Percentiles rank a stretch among this genome's conserved stretches.
Evolutionary conservation across 2,329 filamentous ascomycete genomes (phyloP).

Genomic region (Ambrosiella beaveri): DNA sequence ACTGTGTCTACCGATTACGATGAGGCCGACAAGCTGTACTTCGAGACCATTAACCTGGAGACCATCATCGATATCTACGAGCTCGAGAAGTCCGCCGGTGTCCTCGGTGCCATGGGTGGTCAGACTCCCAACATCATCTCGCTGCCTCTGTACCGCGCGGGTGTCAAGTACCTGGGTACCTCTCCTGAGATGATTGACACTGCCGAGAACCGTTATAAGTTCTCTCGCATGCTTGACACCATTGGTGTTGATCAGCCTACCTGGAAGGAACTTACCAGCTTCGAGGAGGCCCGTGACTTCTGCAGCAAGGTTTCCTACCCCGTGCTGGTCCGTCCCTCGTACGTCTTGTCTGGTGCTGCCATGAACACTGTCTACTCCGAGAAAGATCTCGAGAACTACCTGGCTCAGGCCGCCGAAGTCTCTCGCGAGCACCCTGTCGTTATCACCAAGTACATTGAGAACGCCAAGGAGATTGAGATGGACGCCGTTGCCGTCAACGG

Average conservation of each 20-base stretch:
- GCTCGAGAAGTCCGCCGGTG: constrained; percentile 63
- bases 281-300: constrained; percentile 75
- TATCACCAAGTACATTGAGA: constrained; percentile 98
- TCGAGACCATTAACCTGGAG: constrained; percentile 86
- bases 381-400: constrained; percentile 74
- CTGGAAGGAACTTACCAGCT: constrained; percentile 95
- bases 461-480: constrained; percentile 99
- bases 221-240: constrained; percentile 90
- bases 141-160: constrained; percentile 68
- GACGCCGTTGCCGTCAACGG: constrained; percentile 88
- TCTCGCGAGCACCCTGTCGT: constrained; percentile 93
- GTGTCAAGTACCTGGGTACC: constrained; percentile 84
- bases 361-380: constrained; percentile 99
- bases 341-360: constrained; percentile 88
- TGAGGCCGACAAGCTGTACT: constrained; percentile 86
- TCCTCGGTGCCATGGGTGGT: constrained; percentile 90
- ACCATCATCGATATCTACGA: constrained; percentile 88
- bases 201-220: constrained; percentile 96
- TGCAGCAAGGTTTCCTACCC: constrained; percentile 82
- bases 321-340: constrained; percentile 86
- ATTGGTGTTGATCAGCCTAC: constrained; percentile 91
- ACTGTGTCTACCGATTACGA: constrained; percentile 85
- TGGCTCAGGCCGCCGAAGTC: constrained; percentile 81
- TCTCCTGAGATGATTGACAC: constrained; percentile 98
- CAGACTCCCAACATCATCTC: constrained; percentile 98